phyloP scores from a whole-genome alignment of 2,329 filamentous ascomycete species.

The Apiospora saccharicola region DNA sequence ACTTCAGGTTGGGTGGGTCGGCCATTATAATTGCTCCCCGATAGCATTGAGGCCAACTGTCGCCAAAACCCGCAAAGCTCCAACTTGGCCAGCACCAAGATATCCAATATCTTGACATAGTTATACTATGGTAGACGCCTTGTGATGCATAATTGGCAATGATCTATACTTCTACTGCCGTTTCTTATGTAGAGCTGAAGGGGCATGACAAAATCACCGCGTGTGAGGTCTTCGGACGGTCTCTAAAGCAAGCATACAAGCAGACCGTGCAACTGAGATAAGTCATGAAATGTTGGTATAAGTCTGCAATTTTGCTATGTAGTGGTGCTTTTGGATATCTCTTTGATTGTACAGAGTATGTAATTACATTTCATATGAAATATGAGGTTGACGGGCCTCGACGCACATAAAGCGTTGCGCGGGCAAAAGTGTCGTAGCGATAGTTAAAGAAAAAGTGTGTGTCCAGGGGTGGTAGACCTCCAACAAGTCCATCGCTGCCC shows the following conservation, averaged over 20 bases:
- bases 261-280: not conserved
- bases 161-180: not conserved
- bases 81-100: not conserved
- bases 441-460: constrained; percentile 11
- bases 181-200: not conserved
- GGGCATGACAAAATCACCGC: not conserved
- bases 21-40: not conserved
- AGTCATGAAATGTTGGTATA: not conserved
- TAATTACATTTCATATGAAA: constrained; percentile 19
- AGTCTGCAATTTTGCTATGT: constrained; percentile 11
- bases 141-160: too few species aligned
- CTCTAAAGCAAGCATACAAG: not conserved
- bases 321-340: constrained; percentile 7
- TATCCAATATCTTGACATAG: not conserved
- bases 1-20: not conserved
- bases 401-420: constrained; percentile 17
- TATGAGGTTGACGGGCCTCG: not conserved
- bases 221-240: not conserved
- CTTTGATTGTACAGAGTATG: constrained; percentile 19
- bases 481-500: constrained; percentile 12
- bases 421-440: constrained; percentile 18
- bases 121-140: too few species aligned
- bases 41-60: not conserved
- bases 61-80: not conserved
- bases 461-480: constrained; percentile 1